Percentiles rank a stretch among this genome's conserved stretches.
These are phyloP conservation scores for Solanum chiquidenum DNA, from an alignment of 257 asterid species.

Conservation along the genomic window DNA sequence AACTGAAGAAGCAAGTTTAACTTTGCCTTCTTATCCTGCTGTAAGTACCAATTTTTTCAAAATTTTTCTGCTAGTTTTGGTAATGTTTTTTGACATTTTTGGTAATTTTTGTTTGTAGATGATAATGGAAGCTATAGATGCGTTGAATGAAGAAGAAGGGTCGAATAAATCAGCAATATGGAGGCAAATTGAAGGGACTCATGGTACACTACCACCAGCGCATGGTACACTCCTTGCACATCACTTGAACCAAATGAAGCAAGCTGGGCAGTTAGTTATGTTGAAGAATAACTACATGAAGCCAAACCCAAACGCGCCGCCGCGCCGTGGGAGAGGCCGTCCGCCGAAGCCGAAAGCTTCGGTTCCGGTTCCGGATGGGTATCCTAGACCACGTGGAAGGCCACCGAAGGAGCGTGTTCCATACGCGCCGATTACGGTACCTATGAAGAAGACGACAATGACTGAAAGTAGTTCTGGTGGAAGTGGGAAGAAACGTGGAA, in stretches of 20 bases:
- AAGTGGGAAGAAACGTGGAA: conserved; percentile 61
- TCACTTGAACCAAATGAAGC: conserved; percentile 61
- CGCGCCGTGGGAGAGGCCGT: conserved; percentile 89
- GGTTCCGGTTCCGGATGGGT: conserved; percentile 13
- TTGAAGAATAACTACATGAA: conserved; percentile 56
- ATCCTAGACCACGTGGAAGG: conserved; percentile 69
- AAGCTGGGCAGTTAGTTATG: conserved; percentile 47
- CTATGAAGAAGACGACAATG: conserved; percentile 17
- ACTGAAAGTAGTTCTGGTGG: background rate
- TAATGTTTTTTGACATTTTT: background rate
- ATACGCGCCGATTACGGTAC: conserved; percentile 22
- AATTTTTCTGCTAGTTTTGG: background rate
- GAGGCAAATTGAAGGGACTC: conserved; percentile 53
- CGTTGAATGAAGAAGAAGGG: conserved; percentile 40
- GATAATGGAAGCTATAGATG: conserved; percentile 58
- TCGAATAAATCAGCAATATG: conserved; percentile 56
- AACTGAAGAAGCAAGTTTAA: background rate
- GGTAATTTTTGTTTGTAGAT: conserved; percentile 18
- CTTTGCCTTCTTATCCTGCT: background rate
- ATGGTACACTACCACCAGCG: conserved; percentile 47
- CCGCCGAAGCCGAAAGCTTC: conserved; percentile 69
- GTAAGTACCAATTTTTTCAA: background rate
- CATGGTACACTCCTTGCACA: conserved; percentile 52
- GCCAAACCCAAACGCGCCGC: conserved; percentile 61
- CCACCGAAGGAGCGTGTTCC: conserved; percentile 53